phyloP scores from a whole-genome alignment of 176 grass and related monocot species.

The Musa troglodytarum region DNA sequence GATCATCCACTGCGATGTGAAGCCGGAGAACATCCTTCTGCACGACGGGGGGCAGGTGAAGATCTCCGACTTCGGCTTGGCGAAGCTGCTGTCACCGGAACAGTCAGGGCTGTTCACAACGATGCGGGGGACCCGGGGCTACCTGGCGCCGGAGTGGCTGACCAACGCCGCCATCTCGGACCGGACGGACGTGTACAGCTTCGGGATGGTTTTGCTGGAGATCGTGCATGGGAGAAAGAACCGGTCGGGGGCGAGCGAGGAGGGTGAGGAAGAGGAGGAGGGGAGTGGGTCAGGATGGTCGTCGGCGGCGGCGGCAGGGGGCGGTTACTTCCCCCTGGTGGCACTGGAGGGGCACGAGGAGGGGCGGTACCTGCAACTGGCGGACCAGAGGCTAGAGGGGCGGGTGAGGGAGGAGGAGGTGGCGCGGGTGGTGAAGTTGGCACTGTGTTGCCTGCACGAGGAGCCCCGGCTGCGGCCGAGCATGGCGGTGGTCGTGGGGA shows the following conservation, averaged over 20 bases:
- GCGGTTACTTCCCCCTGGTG: slow-evolving; percentile 74
- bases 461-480: slow-evolving; percentile 63
- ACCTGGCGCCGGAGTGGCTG: slow-evolving; percentile 94
- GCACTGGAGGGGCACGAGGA: slow-evolving; percentile 67
- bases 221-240: slow-evolving; percentile 85
- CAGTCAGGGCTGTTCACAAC: slow-evolving; percentile 89
- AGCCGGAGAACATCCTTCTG: slow-evolving; percentile 92
- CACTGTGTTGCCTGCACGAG: slow-evolving; percentile 77
- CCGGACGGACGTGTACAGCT: slow-evolving; percentile 79
- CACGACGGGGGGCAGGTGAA: slow-evolving; percentile 60
- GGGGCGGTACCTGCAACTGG: slow-evolving; percentile 52
- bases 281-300: slow-evolving; percentile 12
- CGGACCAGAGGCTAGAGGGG: slow-evolving; percentile 50
- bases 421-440: slow-evolving; percentile 38
- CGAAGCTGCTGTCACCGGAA: slow-evolving; percentile 70
- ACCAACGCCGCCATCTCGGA: slow-evolving; percentile 70
- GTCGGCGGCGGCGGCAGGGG: neutral
- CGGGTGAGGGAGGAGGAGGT: slow-evolving; percentile 43
- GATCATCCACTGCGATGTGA: slow-evolving; percentile 92
- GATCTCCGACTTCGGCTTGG: slow-evolving; percentile 65
- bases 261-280: slow-evolving; percentile 11
- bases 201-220: slow-evolving; percentile 93
- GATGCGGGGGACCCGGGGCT: slow-evolving; percentile 83
- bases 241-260: neutral
- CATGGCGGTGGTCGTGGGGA: slow-evolving; percentile 50